Evolutionary conservation across 495 filamentous ascomycete species (phyloP), one percentile per base, ranked within the genome.

Genomic region (Penicillium taxi): DNA sequence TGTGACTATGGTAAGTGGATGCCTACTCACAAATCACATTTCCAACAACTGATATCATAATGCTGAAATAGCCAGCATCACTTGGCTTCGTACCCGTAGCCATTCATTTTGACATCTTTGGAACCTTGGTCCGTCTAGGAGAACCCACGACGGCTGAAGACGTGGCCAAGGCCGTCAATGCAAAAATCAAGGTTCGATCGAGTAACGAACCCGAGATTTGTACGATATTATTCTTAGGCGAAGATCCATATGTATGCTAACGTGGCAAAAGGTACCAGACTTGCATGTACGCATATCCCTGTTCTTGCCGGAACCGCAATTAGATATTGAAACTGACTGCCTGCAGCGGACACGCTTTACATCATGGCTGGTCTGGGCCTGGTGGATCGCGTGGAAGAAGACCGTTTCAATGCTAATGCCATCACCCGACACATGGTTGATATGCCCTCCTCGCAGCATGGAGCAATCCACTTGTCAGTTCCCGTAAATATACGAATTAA

Each of bases 391-490:
- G 35, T 57, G 9, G 40, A 37, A 12, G 57, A 59, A 8, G 37
- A 56, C 21, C 7, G 41, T 4, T 66, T 51, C 35, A 32, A 14
- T 14, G 48, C 61, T 5, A 66, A 66, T 35, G 47, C 42, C 2
- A 48, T 61, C 17, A 66, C 63, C 6, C 47, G 37, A 21, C 55
- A 63, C 41, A 49, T 64, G 48, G 52, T 53, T 11, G 34, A 43
- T 18, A 52, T 55, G 47, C 59, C 61, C 0, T 59, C 56, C 4
- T 53, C 59, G 0, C 52, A 56, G 33, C 61, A 64, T 45, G 63
- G 63, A 8, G 59, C 53, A n/a, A 25, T 64, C 18, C 63, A 64
- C 24, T 64, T 64, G 61, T 63, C 18, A 36, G 55, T 42, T n/a
- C 4, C 11, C 28, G 13, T 16, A 13, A 13, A 14, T 27, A 18